Evolutionary conservation across 495 filamentous ascomycete genomes (phyloP).

Genomic region (Haplographium delicatum): DNA sequence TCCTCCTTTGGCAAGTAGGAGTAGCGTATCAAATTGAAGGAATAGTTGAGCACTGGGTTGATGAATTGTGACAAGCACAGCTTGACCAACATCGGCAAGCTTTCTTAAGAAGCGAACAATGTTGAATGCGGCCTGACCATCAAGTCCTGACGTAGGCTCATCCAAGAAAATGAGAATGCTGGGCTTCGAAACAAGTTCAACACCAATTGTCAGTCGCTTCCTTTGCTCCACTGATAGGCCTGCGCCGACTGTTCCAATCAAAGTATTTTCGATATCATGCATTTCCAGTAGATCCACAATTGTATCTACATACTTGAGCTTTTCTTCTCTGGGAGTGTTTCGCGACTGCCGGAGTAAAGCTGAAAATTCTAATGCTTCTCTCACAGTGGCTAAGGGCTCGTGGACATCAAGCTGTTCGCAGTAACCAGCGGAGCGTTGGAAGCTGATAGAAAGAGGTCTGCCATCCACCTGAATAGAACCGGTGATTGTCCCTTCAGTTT

Average conservation of each 20-base stretch:
- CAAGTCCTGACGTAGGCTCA: slow-evolving; percentile 64
- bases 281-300: slow-evolving; percentile 86
- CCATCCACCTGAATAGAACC: slow-evolving; percentile 46
- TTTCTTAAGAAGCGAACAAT: slow-evolving; percentile 62
- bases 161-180: slow-evolving; percentile 65
- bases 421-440: slow-evolving; percentile 40
- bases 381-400: slow-evolving; percentile 61
- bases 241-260: slow-evolving; percentile 77
- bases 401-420: slow-evolving; percentile 40
- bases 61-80: slow-evolving; percentile 38
- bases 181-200: slow-evolving; percentile 64
- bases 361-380: slow-evolving; percentile 79
- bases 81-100: slow-evolving; percentile 58
- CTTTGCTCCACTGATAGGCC: slow-evolving; percentile 90
- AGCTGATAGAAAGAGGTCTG: slow-evolving; percentile 38
- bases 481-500: slow-evolving; percentile 42
- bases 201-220: slow-evolving; percentile 74
- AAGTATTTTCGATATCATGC: slow-evolving; percentile 79
- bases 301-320: slow-evolving; percentile 81
- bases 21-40: slow-evolving; percentile 22
- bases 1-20: slow-evolving; percentile 46
- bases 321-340: slow-evolving; percentile 62
- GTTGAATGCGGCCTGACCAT: slow-evolving; percentile 58
- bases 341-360: slow-evolving; percentile 79
- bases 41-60: slow-evolving; percentile 27